Base-by-base conservation (phyloP, 2,329 filamentous ascomycete genomes). In the Penicillium sp. region DNA sequence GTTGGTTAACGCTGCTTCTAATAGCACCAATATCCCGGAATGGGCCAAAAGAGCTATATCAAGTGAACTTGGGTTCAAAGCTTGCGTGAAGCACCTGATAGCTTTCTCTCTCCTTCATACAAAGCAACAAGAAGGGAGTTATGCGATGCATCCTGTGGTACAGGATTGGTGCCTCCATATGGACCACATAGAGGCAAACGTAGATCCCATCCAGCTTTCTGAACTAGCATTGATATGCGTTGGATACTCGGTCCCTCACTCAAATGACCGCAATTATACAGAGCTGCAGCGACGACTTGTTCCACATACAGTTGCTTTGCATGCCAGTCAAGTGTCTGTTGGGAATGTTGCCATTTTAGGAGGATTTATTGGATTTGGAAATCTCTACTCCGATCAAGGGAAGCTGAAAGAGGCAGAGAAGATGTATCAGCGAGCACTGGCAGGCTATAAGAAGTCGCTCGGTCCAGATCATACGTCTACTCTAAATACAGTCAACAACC, bases 61-160 rank as follows among this genome's bases (percentile, higher is more conserved):
- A 57, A 58, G 51, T 49, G 51, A 50, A 44, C 51, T 70, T 2
- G 53, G 37, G 1, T 70, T 70, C 31, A 63, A 58, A 48, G 25
- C 17, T 2, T 42, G 45, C n/a, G 46, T 69, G 9, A 63, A 42
- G 43, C 44, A n/a, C 12, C 59, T 68, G 17, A 57, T 68, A n/a
- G 51, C 36, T 19, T 69, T 67, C 45, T 71, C 67, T 12, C 53
- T 70, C 17, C 49, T 69, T 57, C 55, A 69, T 25, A 45, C 17
- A 9, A 70, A 65, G 42, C 37, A 63, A 48, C 61, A 67, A 50
- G 56, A 47, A 3, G 60, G 63, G 45, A 61, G 61, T 57, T 71
- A 70, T 61, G 46, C 56, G 4, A 61, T 69, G 42, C 63, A 71
- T 36, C 61, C 64, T 16, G 66, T 70, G 19, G 61, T 70, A 14